Evolutionary conservation across 2,329 filamentous ascomycete genomes (phyloP).

Genomic region (Ceratocystis colombiana): DNA sequence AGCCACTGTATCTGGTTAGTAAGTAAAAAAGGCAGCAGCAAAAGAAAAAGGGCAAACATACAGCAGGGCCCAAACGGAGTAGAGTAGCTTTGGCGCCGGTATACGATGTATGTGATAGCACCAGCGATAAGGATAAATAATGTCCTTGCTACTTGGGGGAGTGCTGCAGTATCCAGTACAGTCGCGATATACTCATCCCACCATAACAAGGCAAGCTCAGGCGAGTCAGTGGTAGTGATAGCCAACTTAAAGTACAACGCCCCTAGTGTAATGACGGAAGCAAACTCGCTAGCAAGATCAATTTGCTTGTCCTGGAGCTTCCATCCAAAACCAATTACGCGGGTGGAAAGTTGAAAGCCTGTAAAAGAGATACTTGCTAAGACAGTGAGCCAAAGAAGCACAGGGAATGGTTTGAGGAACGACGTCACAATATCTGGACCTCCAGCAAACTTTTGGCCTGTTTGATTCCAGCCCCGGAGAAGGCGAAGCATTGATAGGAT

Average conservation of each 20-base stretch:
- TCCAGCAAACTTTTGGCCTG: slow-evolving; percentile 91
- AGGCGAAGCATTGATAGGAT: slow-evolving; percentile 56
- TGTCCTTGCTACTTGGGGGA: slow-evolving; percentile 41
- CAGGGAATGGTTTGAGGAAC: slow-evolving; percentile 54
- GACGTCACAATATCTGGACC: slow-evolving; percentile 71
- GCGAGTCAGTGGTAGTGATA: slow-evolving; percentile 79
- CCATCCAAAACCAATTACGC: neutral
- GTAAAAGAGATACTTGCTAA: slow-evolving; percentile 56
- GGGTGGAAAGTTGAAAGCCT: slow-evolving; percentile 30
- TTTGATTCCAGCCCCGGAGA: slow-evolving; percentile 82
- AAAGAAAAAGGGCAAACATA: slow-evolving; percentile 25
- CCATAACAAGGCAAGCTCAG: slow-evolving; percentile 53
- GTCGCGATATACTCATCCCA: slow-evolving; percentile 35
- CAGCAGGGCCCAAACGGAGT: slow-evolving; percentile 16
- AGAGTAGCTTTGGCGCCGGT: slow-evolving; percentile 33
- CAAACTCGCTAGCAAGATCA: slow-evolving; percentile 36
- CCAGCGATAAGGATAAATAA: slow-evolving; percentile 42
- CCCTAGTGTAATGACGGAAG: slow-evolving; percentile 34
- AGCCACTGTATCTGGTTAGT: slow-evolving; percentile 31
- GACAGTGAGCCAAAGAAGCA: slow-evolving; percentile 65
- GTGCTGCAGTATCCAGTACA: slow-evolving; percentile 37
- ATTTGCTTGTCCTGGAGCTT: slow-evolving; percentile 29
- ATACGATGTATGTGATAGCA: slow-evolving; percentile 35
- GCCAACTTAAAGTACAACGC: slow-evolving; percentile 80
- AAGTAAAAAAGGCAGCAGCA: slow-evolving; percentile 19